Base-by-base conservation (phyloP, 2,329 filamentous ascomycete genomes). In the Cadophora malorum region DNA sequence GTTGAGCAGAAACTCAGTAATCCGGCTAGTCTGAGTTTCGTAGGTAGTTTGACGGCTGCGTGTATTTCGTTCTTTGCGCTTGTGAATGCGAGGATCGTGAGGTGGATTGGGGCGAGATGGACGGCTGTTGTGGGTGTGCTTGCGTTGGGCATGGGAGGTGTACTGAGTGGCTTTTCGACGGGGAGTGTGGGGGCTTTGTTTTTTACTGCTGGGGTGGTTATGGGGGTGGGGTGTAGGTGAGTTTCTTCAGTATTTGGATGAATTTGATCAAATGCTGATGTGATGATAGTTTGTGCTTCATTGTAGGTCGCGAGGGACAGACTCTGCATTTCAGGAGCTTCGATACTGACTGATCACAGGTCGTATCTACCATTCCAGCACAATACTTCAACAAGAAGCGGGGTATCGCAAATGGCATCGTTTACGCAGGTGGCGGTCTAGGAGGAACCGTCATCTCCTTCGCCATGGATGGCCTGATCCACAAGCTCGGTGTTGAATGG, bases 381-480 rank as follows among this genome's bases (percentile, higher is more conserved):
- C 86, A 88, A 69, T 88, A 86, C 69, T 88, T 89, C 67, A 81
- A 76, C 55, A 79, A 79, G 2, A 85, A 82, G 68, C 82, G 84
- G 2, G 86, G 86, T 0, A 76, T 87, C 0, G 86, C 85, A 0
- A 88, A 87, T 67, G 86, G 86, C 0, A 76, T 87, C 14, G 80
- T 87, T 47, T 85, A 82, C 61, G 81, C 83, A 0, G 84, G 83
- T 1, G 85, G 86, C 7, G 87, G 86, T 0, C 79, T 88, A 4
- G 87, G 87, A 4, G 87, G 85, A 9, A 82, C 86, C 0, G 81
- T 83, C 2, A 84, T 85, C 61, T 83, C 81, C 64, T 81, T 87
- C 31, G 80, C 79, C 6, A 76, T 86, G 9, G 80, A 88, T 64
- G 80, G 77, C 0, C 73, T 88, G 41, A 82, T 86, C 61, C 75